Base-by-base conservation (phyloP, 805 yeast species). In the Saccharomyces eubayanus region DNA sequence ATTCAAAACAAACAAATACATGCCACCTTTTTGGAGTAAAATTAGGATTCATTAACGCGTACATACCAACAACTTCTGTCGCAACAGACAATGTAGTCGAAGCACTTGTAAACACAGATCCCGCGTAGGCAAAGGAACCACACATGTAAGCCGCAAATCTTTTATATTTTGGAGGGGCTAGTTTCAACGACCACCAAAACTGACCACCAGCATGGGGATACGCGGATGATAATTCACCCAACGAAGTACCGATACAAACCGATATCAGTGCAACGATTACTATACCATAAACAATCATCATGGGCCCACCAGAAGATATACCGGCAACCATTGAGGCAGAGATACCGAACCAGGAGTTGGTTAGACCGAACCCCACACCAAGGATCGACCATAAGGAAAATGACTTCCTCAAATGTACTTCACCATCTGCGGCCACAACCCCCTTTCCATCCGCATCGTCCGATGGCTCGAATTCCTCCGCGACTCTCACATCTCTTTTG, bases 131-230 rank as follows among this genome's bases (percentile, higher is more conserved):
- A 57, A 82, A 76, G 6, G 84, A 78, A 12, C 87, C 88, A 61
- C 86, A 81, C 65, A 80, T 54, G 60, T 80, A 83, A 2, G 87
- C 81, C 46, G 75, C 72, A 53, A 81, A 77, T 24, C 74, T 60
- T 57, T 62, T 67, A 51, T 67, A 59, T 51, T 64, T 64, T 51
- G 73, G 74, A 9, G 83, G 84, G 6, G 85, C 84, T 54, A 81
- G 64, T 49, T 77, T 74, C 65, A 75, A 72, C 2, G 85, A 77
- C 85, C 86, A 81, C 61, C 75, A 80, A 61, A 79, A 81, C 60
- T 81, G 85, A 21, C 85, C 85, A 50, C 84, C 85, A n/a, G 85
- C 83, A 57, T 77, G 78, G 3, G 85, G 85, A 65, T 75, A 77
- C 1, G 84, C 82, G 46, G 80, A 75, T 2, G 82, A 75, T 55